phyloP scores from a whole-genome alignment of 768 basidiomycete genomes.

The Coprinopsis strossmayeri region DNA sequence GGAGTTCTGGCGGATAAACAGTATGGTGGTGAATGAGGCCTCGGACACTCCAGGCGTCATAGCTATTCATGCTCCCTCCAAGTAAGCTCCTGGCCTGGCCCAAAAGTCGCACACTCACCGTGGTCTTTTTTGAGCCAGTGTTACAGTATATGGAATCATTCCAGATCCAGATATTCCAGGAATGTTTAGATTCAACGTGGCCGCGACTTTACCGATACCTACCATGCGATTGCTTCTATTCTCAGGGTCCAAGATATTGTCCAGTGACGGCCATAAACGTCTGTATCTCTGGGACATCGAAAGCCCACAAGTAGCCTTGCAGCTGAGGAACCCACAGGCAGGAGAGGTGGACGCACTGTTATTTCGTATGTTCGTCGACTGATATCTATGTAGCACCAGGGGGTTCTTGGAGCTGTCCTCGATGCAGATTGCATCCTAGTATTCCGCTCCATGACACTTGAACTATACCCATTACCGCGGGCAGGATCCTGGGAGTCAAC shows the following conservation, averaged over 20 bases:
- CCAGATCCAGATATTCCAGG: slow-evolving; percentile 27
- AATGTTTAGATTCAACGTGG: slow-evolving; percentile 26
- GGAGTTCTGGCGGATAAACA: slow-evolving; percentile 28
- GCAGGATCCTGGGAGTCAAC: slow-evolving; percentile 15
- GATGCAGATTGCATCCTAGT: slow-evolving; percentile 38
- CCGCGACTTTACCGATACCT: slow-evolving; percentile 24
- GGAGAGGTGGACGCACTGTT: slow-evolving; percentile 21
- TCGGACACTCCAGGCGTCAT: slow-evolving; percentile 21
- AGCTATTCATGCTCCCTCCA: slow-evolving; percentile 33
- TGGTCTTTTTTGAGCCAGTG: slow-evolving; percentile 21
- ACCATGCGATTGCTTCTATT: slow-evolving; percentile 29
- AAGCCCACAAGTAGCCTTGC: slow-evolving; percentile 22
- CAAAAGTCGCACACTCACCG: neutral
- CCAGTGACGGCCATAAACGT: slow-evolving; percentile 23
- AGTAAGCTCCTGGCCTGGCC: slow-evolving; percentile 20
- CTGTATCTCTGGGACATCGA: slow-evolving; percentile 31
- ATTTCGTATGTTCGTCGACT: neutral
- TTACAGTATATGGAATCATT: slow-evolving; percentile 37
- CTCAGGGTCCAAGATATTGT: slow-evolving; percentile 30
- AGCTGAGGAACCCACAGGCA: slow-evolving; percentile 29
- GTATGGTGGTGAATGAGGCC: slow-evolving; percentile 39
- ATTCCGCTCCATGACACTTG: slow-evolving; percentile 33
- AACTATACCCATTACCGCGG: slow-evolving; percentile 33
- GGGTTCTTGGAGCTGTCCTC: slow-evolving; percentile 34
- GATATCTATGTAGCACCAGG: slow-evolving; percentile 24